Percentiles rank a stretch among this genome's conserved stretches.
These are phyloP conservation scores for Potentilla sterilis DNA, from an alignment of 306 rosid species.

Conservation along the genomic window DNA sequence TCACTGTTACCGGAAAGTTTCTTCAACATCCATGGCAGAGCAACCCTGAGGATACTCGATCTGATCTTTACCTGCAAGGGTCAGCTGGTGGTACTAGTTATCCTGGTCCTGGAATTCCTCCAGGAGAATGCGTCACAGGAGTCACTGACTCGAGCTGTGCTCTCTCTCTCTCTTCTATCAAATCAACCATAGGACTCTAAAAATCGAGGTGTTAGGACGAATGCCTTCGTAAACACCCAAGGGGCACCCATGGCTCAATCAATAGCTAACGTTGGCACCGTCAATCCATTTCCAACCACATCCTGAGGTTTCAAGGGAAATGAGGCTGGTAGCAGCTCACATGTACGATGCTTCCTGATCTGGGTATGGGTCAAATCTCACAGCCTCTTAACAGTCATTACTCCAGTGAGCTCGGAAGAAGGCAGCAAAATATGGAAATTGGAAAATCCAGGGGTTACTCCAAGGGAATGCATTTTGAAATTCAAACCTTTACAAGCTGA, in stretches of 20 bases:
- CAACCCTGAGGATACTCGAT: slow-evolving; percentile 43
- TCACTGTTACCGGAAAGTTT: slow-evolving; percentile 30
- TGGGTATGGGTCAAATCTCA: slow-evolving; percentile 60
- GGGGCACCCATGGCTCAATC: slow-evolving; percentile 56
- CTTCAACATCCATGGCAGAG: slow-evolving; percentile 58
- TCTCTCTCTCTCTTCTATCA: slow-evolving; percentile 98
- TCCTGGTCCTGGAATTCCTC: slow-evolving; percentile 50
- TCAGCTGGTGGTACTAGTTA: slow-evolving; percentile 53
- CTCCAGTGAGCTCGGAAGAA: slow-evolving; percentile 59
- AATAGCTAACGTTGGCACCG: slow-evolving; percentile 41
- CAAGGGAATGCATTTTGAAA: not conserved
- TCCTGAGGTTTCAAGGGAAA: slow-evolving; percentile 66
- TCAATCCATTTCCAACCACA: slow-evolving; percentile 48
- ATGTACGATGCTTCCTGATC: slow-evolving; percentile 49
- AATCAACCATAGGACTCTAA: slow-evolving; percentile 78
- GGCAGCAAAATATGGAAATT: slow-evolving; percentile 72
- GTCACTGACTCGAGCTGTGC: slow-evolving; percentile 86
- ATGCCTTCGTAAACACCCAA: slow-evolving; percentile 48
- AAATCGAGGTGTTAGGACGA: slow-evolving; percentile 57
- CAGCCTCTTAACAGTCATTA: slow-evolving; percentile 48
- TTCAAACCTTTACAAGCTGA: not conserved
- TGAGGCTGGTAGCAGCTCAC: slow-evolving; percentile 46
- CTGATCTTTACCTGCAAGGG: slow-evolving; percentile 49
- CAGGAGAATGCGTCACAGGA: slow-evolving; percentile 63
- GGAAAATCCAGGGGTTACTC: slow-evolving; percentile 53